Base-by-base conservation (phyloP, 1,139 yeast genomes). In the Hanseniaspora gamundiae region DNA sequence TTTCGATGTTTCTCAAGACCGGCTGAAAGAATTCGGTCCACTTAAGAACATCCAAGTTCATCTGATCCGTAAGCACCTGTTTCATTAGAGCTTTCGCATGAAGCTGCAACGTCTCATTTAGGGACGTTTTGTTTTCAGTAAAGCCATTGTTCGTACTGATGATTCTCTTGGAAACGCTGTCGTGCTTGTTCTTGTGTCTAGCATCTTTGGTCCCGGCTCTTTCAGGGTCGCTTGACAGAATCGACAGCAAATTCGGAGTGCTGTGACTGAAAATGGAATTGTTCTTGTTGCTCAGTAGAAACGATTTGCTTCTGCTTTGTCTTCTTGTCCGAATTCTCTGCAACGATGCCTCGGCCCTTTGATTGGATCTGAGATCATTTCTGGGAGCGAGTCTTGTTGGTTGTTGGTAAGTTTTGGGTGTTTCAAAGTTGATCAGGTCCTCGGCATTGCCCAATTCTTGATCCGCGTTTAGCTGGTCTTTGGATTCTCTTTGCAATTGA, bases 31-130 rank as follows among this genome's bases (percentile, higher is more conserved):
- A 61, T 0, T 55, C 52, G 6, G 69, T 62, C 87, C 87, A 80
- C 24, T 68, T 71, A 28, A 73, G 80, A 55, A 73, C 65, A 46
- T 74, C 66, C 41, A 71, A 71, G 45, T 82, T 67, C 41, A 71
- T 76, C 54, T 81, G 84, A 56, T 84, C 93, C 7, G 66, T 66
- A 35, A 93, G 68, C 27, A 84, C 73, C 60, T 91, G 97, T 14
- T 61, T 65, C 11, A 66, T 42, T 11, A 66, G 48, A 4, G 61
- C 59, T 14, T 57, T 51, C 42, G 65, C 52, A 42, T 66, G 70
- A 2, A 56, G 44, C 2, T 49, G 45, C 19, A 67, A 59, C 2
- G 65, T 67, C 9, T 65, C 65, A 42, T 56, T 64, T 26, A 66
- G 45, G 14, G 60, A 64, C 4, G 58, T 53, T 41, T 52, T 56